phyloP scores from a whole-genome alignment of 768 basidiomycete species.

The Gymnopilus dilepis region DNA sequence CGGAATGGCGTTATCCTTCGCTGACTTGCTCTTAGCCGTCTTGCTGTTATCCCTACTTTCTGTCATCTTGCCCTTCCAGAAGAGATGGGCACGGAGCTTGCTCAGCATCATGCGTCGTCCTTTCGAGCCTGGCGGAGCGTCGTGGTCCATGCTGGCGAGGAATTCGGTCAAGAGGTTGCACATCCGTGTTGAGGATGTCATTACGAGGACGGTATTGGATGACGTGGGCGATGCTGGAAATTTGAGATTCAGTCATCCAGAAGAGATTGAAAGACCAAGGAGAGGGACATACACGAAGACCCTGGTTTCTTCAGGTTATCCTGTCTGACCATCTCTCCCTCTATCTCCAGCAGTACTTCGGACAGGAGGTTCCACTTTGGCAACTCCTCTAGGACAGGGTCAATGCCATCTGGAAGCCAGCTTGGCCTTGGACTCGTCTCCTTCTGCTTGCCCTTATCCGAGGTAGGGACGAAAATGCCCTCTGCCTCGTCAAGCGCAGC shows the following conservation, averaged over 20 bases:
- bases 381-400: constrained; percentile 89
- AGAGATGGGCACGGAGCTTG: constrained; percentile 74
- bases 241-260: neutral
- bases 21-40: constrained; percentile 31
- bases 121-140: constrained; percentile 60
- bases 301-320: constrained; percentile 43
- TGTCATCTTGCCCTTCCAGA: constrained; percentile 73
- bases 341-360: constrained; percentile 89
- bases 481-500: constrained; percentile 70
- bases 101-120: constrained; percentile 82
- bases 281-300: constrained; percentile 24
- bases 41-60: constrained; percentile 43
- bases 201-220: constrained; percentile 81
- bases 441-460: constrained; percentile 24
- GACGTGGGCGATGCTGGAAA: constrained; percentile 47
- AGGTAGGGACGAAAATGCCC: constrained; percentile 27
- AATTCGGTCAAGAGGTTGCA: constrained; percentile 81
- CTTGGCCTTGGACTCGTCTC: constrained; percentile 40
- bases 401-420: constrained; percentile 80
- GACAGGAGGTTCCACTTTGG: constrained; percentile 92
- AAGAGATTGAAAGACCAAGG: neutral
- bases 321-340: constrained; percentile 78
- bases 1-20: constrained; percentile 24
- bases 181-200: constrained; percentile 83
- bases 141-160: constrained; percentile 66